phyloP scores from a whole-genome alignment of 257 asterid genomes.

The Verbena officinalis region DNA sequence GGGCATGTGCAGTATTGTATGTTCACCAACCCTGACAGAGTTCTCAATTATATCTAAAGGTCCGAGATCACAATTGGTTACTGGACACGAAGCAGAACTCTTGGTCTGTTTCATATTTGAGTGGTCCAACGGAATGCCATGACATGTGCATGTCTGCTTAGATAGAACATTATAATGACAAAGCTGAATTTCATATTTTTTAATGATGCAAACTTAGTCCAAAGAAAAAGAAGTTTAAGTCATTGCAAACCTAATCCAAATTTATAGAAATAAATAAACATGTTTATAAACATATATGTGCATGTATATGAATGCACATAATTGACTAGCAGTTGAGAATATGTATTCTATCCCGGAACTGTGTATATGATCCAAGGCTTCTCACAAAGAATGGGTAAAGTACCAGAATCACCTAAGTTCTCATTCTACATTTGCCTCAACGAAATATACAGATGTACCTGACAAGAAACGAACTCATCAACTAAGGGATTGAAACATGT shows the following conservation, averaged over 20 bases:
- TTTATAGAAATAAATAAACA: neutral
- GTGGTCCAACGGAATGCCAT: slow-evolving; percentile 71
- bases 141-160: slow-evolving; percentile 89
- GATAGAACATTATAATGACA: slow-evolving; percentile 32
- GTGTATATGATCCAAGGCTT: slow-evolving; percentile 17
- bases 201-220: slow-evolving; percentile 2
- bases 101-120: slow-evolving; percentile 34
- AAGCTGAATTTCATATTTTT: slow-evolving; percentile 20
- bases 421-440: slow-evolving; percentile 16
- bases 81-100: slow-evolving; percentile 54
- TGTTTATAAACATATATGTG: slow-evolving; percentile 4
- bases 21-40: slow-evolving; percentile 74
- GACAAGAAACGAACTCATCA: slow-evolving; percentile 66
- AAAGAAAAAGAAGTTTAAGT: slow-evolving; percentile 9
- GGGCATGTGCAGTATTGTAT: slow-evolving; percentile 76
- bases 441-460: slow-evolving; percentile 52
- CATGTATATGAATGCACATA: slow-evolving; percentile 8
- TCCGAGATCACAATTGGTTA: slow-evolving; percentile 55
- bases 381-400: slow-evolving; percentile 3
- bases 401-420: slow-evolving; percentile 20
- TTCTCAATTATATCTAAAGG: slow-evolving; percentile 62
- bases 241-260: slow-evolving; percentile 6
- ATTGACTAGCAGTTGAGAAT: slow-evolving; percentile 7
- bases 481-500: slow-evolving; percentile 53
- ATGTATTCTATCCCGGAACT: slow-evolving; percentile 3